These are phyloP conservation scores for Jatropha curcas DNA, from an alignment of 345 rosid species.

Conservation along the genomic window DNA sequence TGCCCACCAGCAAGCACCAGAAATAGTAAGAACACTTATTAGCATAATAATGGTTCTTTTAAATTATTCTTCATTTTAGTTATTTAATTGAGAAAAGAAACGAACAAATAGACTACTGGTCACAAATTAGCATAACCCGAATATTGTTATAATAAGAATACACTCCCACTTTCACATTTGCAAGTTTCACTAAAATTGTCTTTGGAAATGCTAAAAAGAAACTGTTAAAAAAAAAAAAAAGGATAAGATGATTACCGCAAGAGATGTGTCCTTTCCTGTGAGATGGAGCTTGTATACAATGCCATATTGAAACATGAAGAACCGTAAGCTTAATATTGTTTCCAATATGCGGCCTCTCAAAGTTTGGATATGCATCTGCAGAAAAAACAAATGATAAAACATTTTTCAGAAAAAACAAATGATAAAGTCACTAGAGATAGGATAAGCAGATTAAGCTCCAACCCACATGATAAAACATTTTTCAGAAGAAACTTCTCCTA, in stretches of 20 bases:
- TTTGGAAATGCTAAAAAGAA: not conserved
- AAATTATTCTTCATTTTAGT: not conserved
- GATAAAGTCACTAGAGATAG: slow-evolving; percentile 3
- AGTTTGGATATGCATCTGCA: slow-evolving; percentile 89
- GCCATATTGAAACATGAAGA: slow-evolving; percentile 91
- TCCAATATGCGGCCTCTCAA: slow-evolving; percentile 89
- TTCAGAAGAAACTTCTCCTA: not conserved
- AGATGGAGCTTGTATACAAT: slow-evolving; percentile 88
- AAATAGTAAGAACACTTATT: not conserved
- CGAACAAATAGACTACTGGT: not conserved
- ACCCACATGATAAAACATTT: slow-evolving; percentile 7
- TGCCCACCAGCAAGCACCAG: not conserved
- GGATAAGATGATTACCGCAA: slow-evolving; percentile 56
- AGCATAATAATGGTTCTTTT: no score
- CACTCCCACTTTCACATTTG: not conserved
- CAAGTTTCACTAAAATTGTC: not conserved
- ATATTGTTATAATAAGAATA: not conserved
- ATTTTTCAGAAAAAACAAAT: no score
- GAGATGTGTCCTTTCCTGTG: slow-evolving; percentile 64
- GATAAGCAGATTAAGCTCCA: not conserved
- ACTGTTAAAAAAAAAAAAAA: not conserved
- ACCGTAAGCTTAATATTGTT: slow-evolving; percentile 83
- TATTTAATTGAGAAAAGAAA: not conserved
- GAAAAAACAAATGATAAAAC: no score
- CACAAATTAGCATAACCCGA: not conserved